Evolutionary conservation across 1,284 basidiomycete species (phyloP), one percentile per base, ranked within the genome.

Genomic region (Ceratobasidium sp.): DNA sequence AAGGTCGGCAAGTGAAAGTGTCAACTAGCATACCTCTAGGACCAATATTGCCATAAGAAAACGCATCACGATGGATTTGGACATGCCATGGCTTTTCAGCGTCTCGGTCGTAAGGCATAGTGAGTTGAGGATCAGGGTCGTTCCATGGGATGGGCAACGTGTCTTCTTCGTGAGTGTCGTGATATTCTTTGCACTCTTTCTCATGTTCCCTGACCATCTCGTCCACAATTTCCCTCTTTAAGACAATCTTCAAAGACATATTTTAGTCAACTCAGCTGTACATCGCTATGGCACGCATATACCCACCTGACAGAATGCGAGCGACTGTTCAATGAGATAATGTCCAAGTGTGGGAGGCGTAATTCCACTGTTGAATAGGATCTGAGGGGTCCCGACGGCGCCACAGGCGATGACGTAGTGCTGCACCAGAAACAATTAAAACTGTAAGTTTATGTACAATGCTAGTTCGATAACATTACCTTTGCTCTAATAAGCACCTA

Each of bases 1-100:
- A n/a, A n/a, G n/a, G n/a, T n/a, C n/a, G n/a, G n/a, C n/a, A n/a
- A n/a, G n/a, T n/a, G n/a, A n/a, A n/a, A n/a, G n/a, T n/a, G n/a
- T n/a, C n/a, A n/a, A n/a, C n/a, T n/a, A n/a, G n/a, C n/a, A n/a
- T n/a, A n/a, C n/a, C n/a, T 55, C 72, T 80, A 61, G 80, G 80
- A 15, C 81, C 83, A 49, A 83, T 83, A 1, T 79, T 82, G 39
- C 83, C 83, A 76, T 84, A 84, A 1, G 81, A 81, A 80, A 81
- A 82, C 0, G 85, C 85, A 77, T 86, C 85, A 63, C 84, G 84
- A 71, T 86, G 85, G 60, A 86, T 84, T 77, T 86, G 81, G 39
- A 28, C 56, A 33, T 60, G 64, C 20, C 9, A 64, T 53, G 18
- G 5, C 51, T 53, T n/a, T 53, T 1, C 2, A 7, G 1, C n/a